Evolutionary conservation across 257 asterid genomes (phyloP), one percentile per base, ranked within the genome.

Genomic region (Solanum ossicruentum): DNA sequence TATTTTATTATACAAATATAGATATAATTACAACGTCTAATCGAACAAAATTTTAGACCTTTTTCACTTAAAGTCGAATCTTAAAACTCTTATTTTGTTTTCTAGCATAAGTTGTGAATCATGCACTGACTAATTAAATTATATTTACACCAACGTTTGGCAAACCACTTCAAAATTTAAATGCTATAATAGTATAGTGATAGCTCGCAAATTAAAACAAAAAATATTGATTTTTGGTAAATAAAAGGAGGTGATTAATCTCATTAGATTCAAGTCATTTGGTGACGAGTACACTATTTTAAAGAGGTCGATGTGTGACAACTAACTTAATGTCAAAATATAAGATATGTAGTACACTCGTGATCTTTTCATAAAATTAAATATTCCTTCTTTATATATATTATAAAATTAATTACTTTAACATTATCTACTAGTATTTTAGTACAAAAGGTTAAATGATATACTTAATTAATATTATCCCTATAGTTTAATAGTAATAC

Each of bases 161-260:
- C 86, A 83, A 86, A 86, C 88, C 12, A 86, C 86, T 83, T 51
- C 81, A 21, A 63, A 26, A 60, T 51, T 15, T 73, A 60, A 73
- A 78, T 51, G 65, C 3, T 78, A 26, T 52, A 13, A 49, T 49
- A 75, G 36, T 45, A 47, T 8, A 71, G 47, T 26, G 82, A 52
- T 52, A 78, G 13, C 49, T 45, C 65, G 26, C 82, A 78, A 49
- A 36, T 16, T 36, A 23, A 21, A 26, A 12, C 7, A 21, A 21
- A 47, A 75, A 75, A 47, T 47, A 51, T 49, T 13, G 81, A 75
- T 51, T 70, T 70, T 23, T 28, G 43, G 12, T 78, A 52, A 78
- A 58, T n/a, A 20, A n/a, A 78, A 52, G 17, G 49, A 15, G 49
- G 32, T 52, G 65, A 78, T 52, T 78, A 65, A 51, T 78, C 65